Percentiles rank a stretch among this genome's conserved stretches.
These are phyloP conservation scores for Gloeophyllum trabeum DNA, from an alignment of 768 basidiomycete species.

Conservation along the genomic window DNA sequence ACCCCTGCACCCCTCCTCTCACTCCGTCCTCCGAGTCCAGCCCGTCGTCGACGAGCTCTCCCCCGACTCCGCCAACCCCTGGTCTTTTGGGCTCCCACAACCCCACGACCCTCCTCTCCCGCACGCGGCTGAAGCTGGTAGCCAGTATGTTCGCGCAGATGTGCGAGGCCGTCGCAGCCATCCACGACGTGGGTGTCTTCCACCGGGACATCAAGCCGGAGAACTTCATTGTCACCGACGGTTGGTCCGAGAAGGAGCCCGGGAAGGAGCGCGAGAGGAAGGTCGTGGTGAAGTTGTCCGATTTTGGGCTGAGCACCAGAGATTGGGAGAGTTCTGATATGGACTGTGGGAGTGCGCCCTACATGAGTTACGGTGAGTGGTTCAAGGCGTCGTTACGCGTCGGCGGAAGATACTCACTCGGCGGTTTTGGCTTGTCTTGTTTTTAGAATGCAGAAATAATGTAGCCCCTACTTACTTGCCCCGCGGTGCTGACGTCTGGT, in stretches of 20 bases:
- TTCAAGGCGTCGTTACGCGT: too few relatives aligned
- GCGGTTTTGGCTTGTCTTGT: too few relatives aligned
- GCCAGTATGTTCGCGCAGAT: conserved; percentile 98
- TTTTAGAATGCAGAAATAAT: conserved; percentile 92
- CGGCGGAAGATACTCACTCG: too few relatives aligned
- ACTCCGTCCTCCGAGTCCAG: conserved; percentile 27
- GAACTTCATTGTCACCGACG: conserved; percentile 94
- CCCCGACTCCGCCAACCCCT: conserved; percentile 86
- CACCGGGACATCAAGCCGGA: conserved; percentile 99
- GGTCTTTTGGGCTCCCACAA: conserved; percentile 78
- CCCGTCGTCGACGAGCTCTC: conserved; percentile 21
- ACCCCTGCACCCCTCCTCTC: conserved; percentile 14
- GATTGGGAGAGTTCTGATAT: conserved; percentile 88
- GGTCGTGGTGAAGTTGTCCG: conserved; percentile 92
- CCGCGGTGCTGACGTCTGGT: conserved; percentile 97
- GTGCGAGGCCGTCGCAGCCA: conserved; percentile 94
- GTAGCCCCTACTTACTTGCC: conserved; percentile 90
- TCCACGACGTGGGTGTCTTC: conserved; percentile 84
- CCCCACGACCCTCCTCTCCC: conserved; percentile 73
- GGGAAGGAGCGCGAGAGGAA: conserved; percentile 62
- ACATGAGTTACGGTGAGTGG: conserved; percentile 85
- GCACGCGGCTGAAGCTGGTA: conserved; percentile 83
- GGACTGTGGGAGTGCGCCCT: conserved; percentile 97
- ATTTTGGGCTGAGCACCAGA: conserved; percentile 91
- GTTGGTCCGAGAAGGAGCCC: conserved; percentile 34